A percentile compares a stretch with the other conserved stretches of the same genome.
Evolutionary conservation across 768 basidiomycete species (phyloP).

Genomic region (Astraeus odoratus): DNA sequence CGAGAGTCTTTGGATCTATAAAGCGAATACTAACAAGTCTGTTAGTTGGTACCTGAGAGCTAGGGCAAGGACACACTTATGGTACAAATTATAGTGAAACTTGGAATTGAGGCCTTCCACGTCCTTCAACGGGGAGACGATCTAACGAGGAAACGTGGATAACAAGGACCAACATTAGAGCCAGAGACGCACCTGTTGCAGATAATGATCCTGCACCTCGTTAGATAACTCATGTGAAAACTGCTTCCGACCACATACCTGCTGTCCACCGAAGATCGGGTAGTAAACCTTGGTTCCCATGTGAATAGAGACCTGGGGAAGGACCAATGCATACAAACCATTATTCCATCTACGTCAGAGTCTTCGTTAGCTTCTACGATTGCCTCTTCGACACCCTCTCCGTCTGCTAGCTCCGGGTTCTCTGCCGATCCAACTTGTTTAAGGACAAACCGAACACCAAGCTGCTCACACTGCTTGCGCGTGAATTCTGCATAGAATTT

Average conservation of each 20-base stretch:
- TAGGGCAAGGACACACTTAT: slow-evolving; percentile 58
- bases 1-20: slow-evolving; percentile 71
- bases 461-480: slow-evolving; percentile 77
- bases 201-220: slow-evolving; percentile 75
- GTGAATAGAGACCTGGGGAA: background rate
- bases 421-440: slow-evolving; percentile 49
- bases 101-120: slow-evolving; percentile 97
- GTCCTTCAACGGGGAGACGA: slow-evolving; percentile 94
- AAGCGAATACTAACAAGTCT: slow-evolving; percentile 71
- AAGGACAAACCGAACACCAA: slow-evolving; percentile 85
- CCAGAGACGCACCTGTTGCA: slow-evolving; percentile 67
- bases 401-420: slow-evolving; percentile 43
- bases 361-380: slow-evolving; percentile 96
- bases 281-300: slow-evolving; percentile 69
- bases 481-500: slow-evolving; percentile 88
- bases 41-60: background rate
- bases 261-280: slow-evolving; percentile 87
- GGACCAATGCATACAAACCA: slow-evolving; percentile 50
- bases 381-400: slow-evolving; percentile 91
- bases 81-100: slow-evolving; percentile 91
- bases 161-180: background rate
- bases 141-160: slow-evolving; percentile 32
- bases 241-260: slow-evolving; percentile 55
- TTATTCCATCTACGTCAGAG: slow-evolving; percentile 79
- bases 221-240: too few relatives aligned